These are phyloP conservation scores for Pycnococcus provasolii DNA, from an alignment of 139 green algal species.

Conservation along the genomic window DNA sequence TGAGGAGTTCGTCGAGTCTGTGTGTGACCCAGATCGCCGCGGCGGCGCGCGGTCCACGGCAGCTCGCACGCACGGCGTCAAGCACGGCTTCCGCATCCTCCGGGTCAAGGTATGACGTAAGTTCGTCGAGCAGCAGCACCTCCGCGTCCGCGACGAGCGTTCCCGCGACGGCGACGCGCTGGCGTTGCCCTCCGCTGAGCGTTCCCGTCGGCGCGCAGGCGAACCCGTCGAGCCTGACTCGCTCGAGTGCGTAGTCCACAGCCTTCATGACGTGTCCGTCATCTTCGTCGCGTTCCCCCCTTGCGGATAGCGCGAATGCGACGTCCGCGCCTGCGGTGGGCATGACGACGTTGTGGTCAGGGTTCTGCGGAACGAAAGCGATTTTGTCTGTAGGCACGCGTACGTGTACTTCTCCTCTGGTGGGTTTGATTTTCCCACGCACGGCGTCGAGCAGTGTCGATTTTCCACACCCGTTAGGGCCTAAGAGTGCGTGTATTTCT, in stretches of 20 bases:
- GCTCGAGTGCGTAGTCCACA: conserved; percentile 51
- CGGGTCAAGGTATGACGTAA: conserved; percentile 94
- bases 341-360: conserved; percentile 89
- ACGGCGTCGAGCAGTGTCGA: too few relatives aligned
- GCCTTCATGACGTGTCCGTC: conserved; percentile 34
- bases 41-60: conserved; percentile 38
- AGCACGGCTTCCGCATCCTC: conserved; percentile 59
- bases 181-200: conserved; percentile 90
- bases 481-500: too few relatives aligned
- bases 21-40: conserved; percentile 94
- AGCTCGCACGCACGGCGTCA: conserved; percentile 16
- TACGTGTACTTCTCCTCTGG: too few relatives aligned
- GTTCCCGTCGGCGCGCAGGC: conserved; percentile 34
- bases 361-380: conserved; percentile 96
- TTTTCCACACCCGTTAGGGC: too few relatives aligned
- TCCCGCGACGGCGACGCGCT: conserved; percentile 90
- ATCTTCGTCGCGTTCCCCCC: conserved; percentile 23
- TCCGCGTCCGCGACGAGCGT: conserved; percentile 56
- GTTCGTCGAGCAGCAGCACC: conserved; percentile 92
- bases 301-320: conserved; percentile 68
- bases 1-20: conserved; percentile 78
- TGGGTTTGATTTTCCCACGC: too few relatives aligned
- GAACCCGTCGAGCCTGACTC: conserved; percentile 68
- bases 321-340: conserved; percentile 87
- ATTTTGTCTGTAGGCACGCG: too few relatives aligned